Conservation (phyloP, 305 asterid genomes). For the Ilex paraguariensis region DNA sequence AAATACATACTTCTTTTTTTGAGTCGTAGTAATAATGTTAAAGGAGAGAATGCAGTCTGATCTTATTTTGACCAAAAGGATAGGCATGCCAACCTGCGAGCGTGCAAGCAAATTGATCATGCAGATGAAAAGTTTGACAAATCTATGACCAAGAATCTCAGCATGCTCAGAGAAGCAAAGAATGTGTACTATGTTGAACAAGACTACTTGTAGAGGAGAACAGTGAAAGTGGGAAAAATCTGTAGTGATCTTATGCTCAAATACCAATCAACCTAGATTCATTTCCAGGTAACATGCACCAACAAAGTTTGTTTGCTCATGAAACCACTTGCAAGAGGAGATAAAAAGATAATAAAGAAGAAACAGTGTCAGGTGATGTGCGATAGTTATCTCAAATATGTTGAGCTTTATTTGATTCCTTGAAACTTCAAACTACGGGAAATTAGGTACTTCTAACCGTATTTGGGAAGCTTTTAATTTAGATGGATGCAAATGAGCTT, state of each 20-base stretch:
- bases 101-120: slow-evolving; percentile 34
- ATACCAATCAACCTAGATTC: slow-evolving; percentile 22
- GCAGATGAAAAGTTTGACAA: slow-evolving; percentile 39
- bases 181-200: slow-evolving; percentile 6
- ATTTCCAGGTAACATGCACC: slow-evolving; percentile 30
- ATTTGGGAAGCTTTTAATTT: too few relatives aligned
- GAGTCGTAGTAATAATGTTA: not conserved
- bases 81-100: slow-evolving; percentile 27
- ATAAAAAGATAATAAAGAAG: slow-evolving; percentile 3
- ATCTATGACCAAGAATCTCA: slow-evolving; percentile 21
- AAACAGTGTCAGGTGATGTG: too few relatives aligned
- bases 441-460: too few relatives aligned
- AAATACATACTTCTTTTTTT: too few relatives aligned
- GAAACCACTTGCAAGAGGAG: slow-evolving; percentile 16
- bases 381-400: too few relatives aligned
- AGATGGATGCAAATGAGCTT: too few relatives aligned
- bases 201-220: slow-evolving; percentile 8
- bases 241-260: slow-evolving; percentile 22
- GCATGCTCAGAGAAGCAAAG: slow-evolving; percentile 9
- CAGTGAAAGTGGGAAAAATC: slow-evolving; percentile 15
- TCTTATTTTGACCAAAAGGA: slow-evolving; percentile 32
- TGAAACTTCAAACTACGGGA: too few relatives aligned
- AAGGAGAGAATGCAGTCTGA: slow-evolving; percentile 10
- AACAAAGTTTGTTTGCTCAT: slow-evolving; percentile 41
- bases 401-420: too few relatives aligned